Evolutionary conservation across 495 filamentous ascomycete species (phyloP), one percentile per base, ranked within the genome.

Genomic region (Lophiostoma macrostomum): DNA sequence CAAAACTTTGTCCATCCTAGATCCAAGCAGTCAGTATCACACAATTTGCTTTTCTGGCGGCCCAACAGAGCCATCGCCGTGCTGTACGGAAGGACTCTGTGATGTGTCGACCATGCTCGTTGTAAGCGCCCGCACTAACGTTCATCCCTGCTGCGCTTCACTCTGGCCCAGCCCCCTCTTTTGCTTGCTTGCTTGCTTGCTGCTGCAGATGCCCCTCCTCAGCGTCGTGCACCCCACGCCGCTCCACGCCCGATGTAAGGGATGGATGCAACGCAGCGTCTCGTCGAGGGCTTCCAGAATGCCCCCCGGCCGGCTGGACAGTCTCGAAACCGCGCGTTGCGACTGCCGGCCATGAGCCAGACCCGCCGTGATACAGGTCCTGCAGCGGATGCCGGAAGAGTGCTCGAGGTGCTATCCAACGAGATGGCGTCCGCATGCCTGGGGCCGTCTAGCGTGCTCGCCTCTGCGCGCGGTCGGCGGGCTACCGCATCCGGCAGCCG

Each of bases 111-210:
- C 36, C 14, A 38, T 38, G 34, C 27, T 39, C 35, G 8, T 50
- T 19, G 18, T 58, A 58, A 58, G 55, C 55, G 55, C 55, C 53
- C 39, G 40, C 55, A 47, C 54, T 57, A 57, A 32, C 27, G 41
- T 27, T 3, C 13, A 53, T 52, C 55, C 47, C 55, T 47, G 55
- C 38, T 54, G 37, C 46, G 19, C 54, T 50, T 51, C 46, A 57
- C 46, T 27, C 43, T 19, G 14, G 22, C 29, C 48, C 23, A 12
- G 5, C 44, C 40, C 24, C n/a, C 20, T 19, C 35, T 22, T 16
- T 23, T 46, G 13, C 11, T 35, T 48, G 13, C 47, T 46, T 16
- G 47, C 47, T 48, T 39, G 44, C 45, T 28, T 29, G 13, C 54
- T 36, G 43, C 40, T 18, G 19, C 20, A 22, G 27, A 41, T 30